A percentile compares a stretch with the other conserved stretches of the same genome.
Evolutionary conservation across 2,329 filamentous ascomycete genomes (phyloP).

Genomic region (Phyllachora maydis): DNA sequence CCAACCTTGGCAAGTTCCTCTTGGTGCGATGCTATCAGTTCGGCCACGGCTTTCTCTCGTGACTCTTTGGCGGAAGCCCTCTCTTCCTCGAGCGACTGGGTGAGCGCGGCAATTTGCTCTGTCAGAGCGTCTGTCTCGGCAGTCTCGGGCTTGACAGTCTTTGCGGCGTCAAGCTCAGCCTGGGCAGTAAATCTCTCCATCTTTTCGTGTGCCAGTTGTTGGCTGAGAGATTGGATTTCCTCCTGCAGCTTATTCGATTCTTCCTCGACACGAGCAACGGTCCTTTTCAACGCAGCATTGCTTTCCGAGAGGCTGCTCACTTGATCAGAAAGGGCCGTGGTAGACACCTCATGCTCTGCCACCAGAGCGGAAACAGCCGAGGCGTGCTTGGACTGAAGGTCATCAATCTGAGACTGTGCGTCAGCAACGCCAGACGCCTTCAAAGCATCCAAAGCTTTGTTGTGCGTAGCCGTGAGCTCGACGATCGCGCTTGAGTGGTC

Average conservation of each 20-base stretch:
- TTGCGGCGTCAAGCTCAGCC: conserved; percentile 37
- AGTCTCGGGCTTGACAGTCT: conserved; percentile 33
- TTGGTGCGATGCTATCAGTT: conserved; percentile 13
- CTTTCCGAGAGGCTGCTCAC: conserved; percentile 14
- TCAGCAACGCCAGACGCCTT: conserved; percentile 21
- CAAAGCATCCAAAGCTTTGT: conserved; percentile 21
- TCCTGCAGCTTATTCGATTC: conserved; percentile 21
- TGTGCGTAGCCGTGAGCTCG: conserved; percentile 19
- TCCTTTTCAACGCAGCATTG: conserved; percentile 14
- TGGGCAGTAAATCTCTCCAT: conserved; percentile 37
- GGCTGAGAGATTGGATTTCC: conserved; percentile 26
- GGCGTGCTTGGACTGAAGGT: conserved; percentile 10
- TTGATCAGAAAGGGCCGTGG: conserved; percentile 10
- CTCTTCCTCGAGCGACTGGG: conserved; percentile 18
- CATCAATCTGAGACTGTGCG: conserved; percentile 17
- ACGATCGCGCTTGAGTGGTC: conserved; percentile 22
- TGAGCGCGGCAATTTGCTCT: no score
- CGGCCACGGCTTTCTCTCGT: no score
- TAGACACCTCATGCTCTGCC: conserved; percentile 13
- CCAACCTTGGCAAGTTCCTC: conserved; percentile 12
- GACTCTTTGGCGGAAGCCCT: conserved; percentile 13
- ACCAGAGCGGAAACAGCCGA: conserved; percentile 22
- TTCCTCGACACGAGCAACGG: conserved; percentile 15
- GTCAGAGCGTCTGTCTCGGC: conserved; percentile 29
- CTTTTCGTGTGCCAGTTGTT: conserved; percentile 36